Percentiles rank a stretch among this genome's conserved stretches.
These are phyloP conservation scores for Fraxinus albicans DNA, from an alignment of 305 asterid genomes.

Conservation along the genomic window DNA sequence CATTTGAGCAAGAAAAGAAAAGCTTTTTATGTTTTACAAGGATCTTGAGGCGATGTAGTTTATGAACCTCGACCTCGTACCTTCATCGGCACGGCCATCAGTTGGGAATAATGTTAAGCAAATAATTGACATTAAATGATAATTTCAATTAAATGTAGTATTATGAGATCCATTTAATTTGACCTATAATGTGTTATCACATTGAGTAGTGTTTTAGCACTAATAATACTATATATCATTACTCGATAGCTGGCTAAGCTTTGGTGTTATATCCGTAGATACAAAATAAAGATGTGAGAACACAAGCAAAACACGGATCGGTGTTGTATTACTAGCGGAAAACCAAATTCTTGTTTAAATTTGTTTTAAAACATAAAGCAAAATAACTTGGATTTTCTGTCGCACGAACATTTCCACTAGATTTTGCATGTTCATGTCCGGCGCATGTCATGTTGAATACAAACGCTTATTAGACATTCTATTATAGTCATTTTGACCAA, in stretches of 20 bases:
- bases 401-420: neutral
- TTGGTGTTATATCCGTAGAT: neutral
- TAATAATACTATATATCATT: neutral
- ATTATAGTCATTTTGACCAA: neutral
- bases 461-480: neutral
- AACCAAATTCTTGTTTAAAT: neutral
- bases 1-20: neutral
- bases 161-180: neutral
- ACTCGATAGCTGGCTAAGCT: neutral
- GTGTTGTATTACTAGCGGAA: neutral
- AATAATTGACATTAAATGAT: neutral
- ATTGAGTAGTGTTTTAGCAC: neutral
- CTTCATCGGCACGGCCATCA: neutral
- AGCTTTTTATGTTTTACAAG: neutral
- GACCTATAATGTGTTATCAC: neutral
- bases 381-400: neutral
- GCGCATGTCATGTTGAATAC: neutral
- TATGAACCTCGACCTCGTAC: neutral
- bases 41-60: neutral
- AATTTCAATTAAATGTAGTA: neutral
- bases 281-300: neutral
- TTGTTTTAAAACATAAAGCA: neutral
- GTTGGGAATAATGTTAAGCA: neutral
- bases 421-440: neutral
- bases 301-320: neutral